Percentiles rank a stretch among this genome's conserved stretches.
Evolutionary conservation across 768 basidiomycete genomes (phyloP).

Genomic region (Suillus tomentosus): DNA sequence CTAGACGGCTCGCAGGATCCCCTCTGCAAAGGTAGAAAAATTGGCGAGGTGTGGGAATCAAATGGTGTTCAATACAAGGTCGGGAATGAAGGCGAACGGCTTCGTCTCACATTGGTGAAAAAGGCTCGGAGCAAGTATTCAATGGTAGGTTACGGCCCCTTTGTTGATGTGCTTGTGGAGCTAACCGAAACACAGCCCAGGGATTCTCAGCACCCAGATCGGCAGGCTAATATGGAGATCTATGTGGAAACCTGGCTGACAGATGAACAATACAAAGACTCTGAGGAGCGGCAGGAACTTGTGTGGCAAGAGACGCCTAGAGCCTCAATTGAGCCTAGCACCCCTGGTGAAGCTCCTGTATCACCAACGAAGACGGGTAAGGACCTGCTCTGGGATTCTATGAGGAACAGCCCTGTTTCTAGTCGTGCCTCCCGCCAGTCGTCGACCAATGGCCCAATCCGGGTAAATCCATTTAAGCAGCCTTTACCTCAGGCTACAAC

Average conservation of each 20-base stretch:
- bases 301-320: constrained; percentile 68
- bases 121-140: constrained; percentile 67
- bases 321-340: constrained; percentile 44
- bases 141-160: constrained; percentile 54
- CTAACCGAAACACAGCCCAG: constrained; percentile 50
- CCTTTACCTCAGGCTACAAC: constrained; percentile 36
- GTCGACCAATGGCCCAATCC: constrained; percentile 45
- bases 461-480: constrained; percentile 52
- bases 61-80: constrained; percentile 74
- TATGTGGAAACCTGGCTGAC: constrained; percentile 81
- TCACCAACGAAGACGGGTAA: constrained; percentile 54
- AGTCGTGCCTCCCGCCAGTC: constrained; percentile 50
- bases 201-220: constrained; percentile 80
- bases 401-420: constrained; percentile 42
- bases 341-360: constrained; percentile 39
- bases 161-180: constrained; percentile 2
- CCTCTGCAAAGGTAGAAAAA: constrained; percentile 54
- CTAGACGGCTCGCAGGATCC: constrained; percentile 49
- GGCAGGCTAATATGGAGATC: constrained; percentile 64
- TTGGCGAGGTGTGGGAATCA: constrained; percentile 78
- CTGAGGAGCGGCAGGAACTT: constrained; percentile 59
- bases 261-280: constrained; percentile 68
- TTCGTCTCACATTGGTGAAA: constrained; percentile 72
- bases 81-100: constrained; percentile 65
- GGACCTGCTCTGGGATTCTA: constrained; percentile 68